These are phyloP conservation scores for Suhomyces faveliae DNA, from an alignment of 805 yeast genomes.

Conservation along the genomic window DNA sequence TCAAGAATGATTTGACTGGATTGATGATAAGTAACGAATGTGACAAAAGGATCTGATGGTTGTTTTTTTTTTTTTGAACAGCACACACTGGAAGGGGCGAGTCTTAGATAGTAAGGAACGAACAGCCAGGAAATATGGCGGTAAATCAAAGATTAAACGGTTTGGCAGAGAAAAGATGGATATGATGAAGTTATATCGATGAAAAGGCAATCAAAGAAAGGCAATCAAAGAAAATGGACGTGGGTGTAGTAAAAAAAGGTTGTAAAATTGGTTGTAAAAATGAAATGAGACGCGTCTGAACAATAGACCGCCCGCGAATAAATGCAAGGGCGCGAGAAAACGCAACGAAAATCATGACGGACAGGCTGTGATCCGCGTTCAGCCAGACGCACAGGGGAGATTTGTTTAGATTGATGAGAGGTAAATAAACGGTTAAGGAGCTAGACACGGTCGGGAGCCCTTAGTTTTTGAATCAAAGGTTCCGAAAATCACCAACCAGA, in stretches of 20 bases:
- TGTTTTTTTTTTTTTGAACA: background rate
- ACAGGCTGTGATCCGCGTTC: background rate
- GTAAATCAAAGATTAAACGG: background rate
- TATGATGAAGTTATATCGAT: background rate
- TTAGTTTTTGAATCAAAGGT: background rate
- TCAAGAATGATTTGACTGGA: background rate
- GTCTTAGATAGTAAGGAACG: background rate
- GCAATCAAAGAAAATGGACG: background rate
- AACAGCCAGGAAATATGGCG: no score
- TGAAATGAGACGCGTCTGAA: background rate
- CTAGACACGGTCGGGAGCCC: background rate
- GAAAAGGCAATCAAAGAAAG: background rate
- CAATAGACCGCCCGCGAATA: background rate
- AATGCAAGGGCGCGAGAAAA: background rate
- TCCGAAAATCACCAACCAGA: background rate
- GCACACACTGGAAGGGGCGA: conserved; percentile 1
- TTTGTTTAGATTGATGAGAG: no score
- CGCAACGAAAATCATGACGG: background rate
- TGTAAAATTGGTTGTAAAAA: background rate
- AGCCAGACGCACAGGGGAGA: background rate
- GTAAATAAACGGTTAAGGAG: background rate
- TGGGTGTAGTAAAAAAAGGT: background rate
- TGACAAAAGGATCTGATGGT: background rate
- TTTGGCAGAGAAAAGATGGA: background rate
- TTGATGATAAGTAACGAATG: background rate